These are phyloP conservation scores for Coemansia sp. DNA, from an alignment of 192 early-diverging fungal species.

Conservation along the genomic window DNA sequence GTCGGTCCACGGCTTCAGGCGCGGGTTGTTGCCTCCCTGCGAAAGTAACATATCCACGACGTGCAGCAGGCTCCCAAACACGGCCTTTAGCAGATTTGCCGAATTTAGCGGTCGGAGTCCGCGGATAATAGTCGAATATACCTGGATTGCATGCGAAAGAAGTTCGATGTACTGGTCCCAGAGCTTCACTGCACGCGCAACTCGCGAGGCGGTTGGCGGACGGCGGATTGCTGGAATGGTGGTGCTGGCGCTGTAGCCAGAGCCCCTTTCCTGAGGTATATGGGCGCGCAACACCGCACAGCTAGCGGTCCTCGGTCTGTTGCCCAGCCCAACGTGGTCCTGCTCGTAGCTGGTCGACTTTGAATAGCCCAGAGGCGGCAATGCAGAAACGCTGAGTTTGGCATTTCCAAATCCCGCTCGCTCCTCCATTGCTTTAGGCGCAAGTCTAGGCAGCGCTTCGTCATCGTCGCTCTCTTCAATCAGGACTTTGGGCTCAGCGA, in stretches of 20 bases:
- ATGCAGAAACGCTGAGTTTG: too few relatives aligned
- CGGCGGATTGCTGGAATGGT: not conserved
- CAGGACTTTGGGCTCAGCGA: not conserved
- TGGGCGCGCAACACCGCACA: not conserved
- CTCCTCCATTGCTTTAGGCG: not conserved
- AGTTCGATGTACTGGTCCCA: slow-evolving; percentile 40
- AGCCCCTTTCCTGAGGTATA: not conserved
- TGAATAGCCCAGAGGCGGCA: not conserved
- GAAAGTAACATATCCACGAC: slow-evolving; percentile 46
- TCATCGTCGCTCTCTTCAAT: not conserved
- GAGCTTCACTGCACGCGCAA: slow-evolving; percentile 8
- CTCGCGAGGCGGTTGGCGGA: slow-evolving; percentile 4
- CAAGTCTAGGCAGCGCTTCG: not conserved
- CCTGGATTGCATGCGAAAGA: slow-evolving; percentile 26
- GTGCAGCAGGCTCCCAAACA: slow-evolving; percentile 9
- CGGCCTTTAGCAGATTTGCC: not conserved
- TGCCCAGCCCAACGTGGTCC: not conserved
- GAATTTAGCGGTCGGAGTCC: slow-evolving; percentile 5
- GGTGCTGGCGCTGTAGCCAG: not conserved
- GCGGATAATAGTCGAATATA: slow-evolving; percentile 36
- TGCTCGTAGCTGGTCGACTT: not conserved
- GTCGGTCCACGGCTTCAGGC: slow-evolving; percentile 14
- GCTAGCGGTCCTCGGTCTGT: not conserved
- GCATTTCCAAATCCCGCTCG: not conserved
- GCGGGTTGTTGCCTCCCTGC: slow-evolving; percentile 35